Evolutionary conservation across 257 asterid species (phyloP), one percentile per base, ranked within the genome.

Genomic region (Catharanthus roseus): DNA sequence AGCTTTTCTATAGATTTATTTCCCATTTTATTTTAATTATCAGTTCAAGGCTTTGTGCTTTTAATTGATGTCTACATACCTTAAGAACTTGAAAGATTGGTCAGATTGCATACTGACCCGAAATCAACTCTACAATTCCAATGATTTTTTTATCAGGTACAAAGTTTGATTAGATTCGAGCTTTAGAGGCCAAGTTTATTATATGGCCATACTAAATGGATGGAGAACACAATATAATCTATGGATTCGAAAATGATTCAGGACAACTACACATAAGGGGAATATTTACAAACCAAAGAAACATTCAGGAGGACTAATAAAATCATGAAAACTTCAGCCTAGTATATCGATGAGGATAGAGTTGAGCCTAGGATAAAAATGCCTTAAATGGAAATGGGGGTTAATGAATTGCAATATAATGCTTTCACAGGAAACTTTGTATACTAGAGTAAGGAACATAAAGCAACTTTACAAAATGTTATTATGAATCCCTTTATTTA

Each of bases 71-170:
- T 33, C 16, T 44, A 31, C 24, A 44, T 23, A 19, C 23, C 34
- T 38, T 41, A 36, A 56, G 63, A 26, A 56, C 63, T 26, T 56
- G 21, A 56, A 56, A 56, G 63, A 47, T n/a, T n/a, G n/a, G n/a
- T n/a, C n/a, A n/a, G n/a, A n/a, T n/a, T n/a, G n/a, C n/a, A n/a
- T n/a, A n/a, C 51, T 45, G 51, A 45, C 49, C 63, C 19, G 23
- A 69, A n/a, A 38, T 12, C 56, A 51, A 34, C 51, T 3, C 16
- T 50, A 0, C 1, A 10, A 53, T 19, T 21, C 21, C 11, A n/a
- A 58, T 58, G n/a, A 28, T 58, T 38, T 58, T 31, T 58, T 57
- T 29, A 29, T 58, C 65, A 58, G 11, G 39, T 58, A 21, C 13
- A 1, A 18, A 13, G 13, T 28, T 28, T 58, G 23, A 13, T 33